Evolutionary conservation across 176 grass and related monocot species (phyloP), one percentile per base, ranked within the genome.

Genomic region (Coix lacrymajobi): DNA sequence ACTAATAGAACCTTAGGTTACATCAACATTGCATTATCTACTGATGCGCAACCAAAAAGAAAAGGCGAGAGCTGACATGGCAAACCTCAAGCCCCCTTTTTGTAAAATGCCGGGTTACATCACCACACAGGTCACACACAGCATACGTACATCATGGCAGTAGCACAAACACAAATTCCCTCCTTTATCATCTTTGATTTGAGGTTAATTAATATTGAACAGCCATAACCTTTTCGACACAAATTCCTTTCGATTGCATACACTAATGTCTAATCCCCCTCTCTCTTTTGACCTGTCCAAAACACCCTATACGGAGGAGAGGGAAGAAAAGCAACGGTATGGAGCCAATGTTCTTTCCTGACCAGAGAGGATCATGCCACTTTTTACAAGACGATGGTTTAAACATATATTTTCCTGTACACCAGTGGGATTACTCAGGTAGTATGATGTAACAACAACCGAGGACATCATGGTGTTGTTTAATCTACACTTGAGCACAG

Each of bases 321-420:
- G 76, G 61, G 69, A 85, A 1, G 19, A 15, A 85, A 89, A 85
- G 77, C 70, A 89, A n/a, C 7, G 87, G 87, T 6, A 68, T 76
- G 7, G 49, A 85, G 24, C 0, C 32, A 30, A 62, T 63, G 65
- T 89, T 76, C 87, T 17, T 17, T 70, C 69, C 13, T 40, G 76
- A n/a, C 78, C 63, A 52, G 25, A 52, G 19, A 48, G 36, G 37
- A 89, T 80, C 71, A 62, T 22, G 2, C 1, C 11, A 3, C 24
- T 68, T 60, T 84, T 51, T 36, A 16, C 6, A 25, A 16, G 32
- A 0, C n/a, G n/a, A 51, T 46, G 24, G n/a, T 17, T 66, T 79
- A 61, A 84, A 48, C 22, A 41, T 7, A n/a, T 6, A 2, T 84
- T 22, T 58, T 77, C 26, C 37, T 39, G 10, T 10, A 28, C 28